Evolutionary conservation across 345 rosid genomes (phyloP).

Genomic region (Moringa oleifera): DNA sequence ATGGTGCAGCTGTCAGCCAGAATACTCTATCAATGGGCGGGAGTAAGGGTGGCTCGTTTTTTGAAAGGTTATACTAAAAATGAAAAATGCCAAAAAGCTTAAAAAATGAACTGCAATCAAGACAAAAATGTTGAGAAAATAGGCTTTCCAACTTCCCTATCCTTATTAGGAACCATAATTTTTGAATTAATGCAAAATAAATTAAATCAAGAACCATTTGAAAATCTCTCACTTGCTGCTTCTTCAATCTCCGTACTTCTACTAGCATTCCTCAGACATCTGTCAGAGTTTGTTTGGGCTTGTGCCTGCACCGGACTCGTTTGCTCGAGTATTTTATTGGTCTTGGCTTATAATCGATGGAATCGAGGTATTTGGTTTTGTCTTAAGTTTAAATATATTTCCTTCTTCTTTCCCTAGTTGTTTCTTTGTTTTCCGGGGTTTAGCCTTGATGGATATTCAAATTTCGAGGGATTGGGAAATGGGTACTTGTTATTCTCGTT

Average conservation of each 20-base stretch:
- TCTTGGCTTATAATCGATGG: not conserved
- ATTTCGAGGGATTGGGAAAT: no score
- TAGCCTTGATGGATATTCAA: no score
- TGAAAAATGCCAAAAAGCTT: not conserved
- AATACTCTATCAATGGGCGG: slow-evolving; percentile 12
- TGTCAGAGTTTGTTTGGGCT: no score
- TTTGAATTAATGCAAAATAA: not conserved
- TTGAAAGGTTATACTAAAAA: slow-evolving; percentile 18
- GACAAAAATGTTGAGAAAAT: no score
- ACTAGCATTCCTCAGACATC: not conserved
- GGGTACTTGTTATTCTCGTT: not conserved
- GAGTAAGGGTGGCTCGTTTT: slow-evolving; percentile 15
- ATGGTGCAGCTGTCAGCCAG: no score
- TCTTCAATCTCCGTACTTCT: not conserved
- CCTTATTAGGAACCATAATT: not conserved
- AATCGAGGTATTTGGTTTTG: not conserved
- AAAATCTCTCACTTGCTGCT: not conserved
- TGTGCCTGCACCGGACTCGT: not conserved
- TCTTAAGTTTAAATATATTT: no score
- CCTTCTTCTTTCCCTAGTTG: not conserved
- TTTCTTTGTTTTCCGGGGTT: not conserved
- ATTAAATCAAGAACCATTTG: no score
- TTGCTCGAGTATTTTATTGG: not conserved
- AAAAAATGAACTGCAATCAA: not conserved
- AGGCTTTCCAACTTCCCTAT: not conserved